Evolutionary conservation across 805 yeast genomes (phyloP).

Genomic region (Lachancea nothofagi): DNA sequence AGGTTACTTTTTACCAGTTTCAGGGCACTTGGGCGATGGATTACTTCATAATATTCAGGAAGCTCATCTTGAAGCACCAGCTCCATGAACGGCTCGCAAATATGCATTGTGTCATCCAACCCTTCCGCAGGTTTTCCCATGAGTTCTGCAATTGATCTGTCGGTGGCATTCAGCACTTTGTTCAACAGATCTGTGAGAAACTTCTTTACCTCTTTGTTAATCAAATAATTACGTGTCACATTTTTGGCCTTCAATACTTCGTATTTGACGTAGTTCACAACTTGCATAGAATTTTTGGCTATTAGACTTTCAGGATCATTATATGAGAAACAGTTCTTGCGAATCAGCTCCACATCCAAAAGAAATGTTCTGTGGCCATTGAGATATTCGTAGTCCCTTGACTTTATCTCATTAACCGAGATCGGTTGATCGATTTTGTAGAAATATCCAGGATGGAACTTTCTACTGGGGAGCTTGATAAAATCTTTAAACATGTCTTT

Average conservation of each 20-base stretch:
- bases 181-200: conserved; percentile 19
- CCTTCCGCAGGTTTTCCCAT: conserved; percentile 17
- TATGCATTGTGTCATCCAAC: conserved; percentile 28
- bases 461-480: conserved; percentile 64
- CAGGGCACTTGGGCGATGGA: conserved; percentile 71
- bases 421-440: conserved; percentile 58
- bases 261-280: conserved; percentile 51
- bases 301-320: conserved; percentile 64
- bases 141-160: conserved; percentile 16
- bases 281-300: conserved; percentile 56
- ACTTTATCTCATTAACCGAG: conserved; percentile 60
- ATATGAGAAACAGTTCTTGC: conserved; percentile 63
- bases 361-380: conserved; percentile 38
- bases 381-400: conserved; percentile 31
- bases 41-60: conserved; percentile 75
- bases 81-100: conserved; percentile 69
- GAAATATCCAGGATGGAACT: conserved; percentile 76
- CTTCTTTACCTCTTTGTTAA: conserved; percentile 24
- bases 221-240: conserved; percentile 27
- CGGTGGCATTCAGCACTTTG: conserved; percentile 29
- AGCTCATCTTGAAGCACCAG: conserved; percentile 64
- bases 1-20: conserved; percentile 50
- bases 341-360: conserved; percentile 61
- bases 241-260: conserved; percentile 40
- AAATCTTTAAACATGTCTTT: conserved; percentile 44